Base-by-base conservation (phyloP, 345 rosid genomes). In the Salix brachista region DNA sequence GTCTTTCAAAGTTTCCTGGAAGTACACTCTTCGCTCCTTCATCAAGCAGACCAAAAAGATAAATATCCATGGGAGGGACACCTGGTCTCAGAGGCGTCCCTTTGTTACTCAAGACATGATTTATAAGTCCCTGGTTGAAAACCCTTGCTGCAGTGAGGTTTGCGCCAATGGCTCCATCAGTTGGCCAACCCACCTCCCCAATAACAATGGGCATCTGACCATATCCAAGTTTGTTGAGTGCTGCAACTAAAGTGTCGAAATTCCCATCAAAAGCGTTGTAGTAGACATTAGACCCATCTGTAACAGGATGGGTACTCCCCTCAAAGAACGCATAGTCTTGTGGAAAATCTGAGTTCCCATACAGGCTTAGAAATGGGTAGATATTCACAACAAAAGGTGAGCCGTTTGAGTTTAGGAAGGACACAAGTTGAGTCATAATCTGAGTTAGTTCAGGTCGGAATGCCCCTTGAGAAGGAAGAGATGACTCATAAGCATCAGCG, bases 181-280 rank as follows among this genome's bases (percentile, higher is more conserved):
- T 86, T 50, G 99, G 99, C 99, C 98, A 96, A 52, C 99, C 97
- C 28, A 93, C 87, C 91, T 96, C 98, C 69, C 99, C 99, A 69
- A 96, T 84, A 58, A 93, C 93, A 48, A 96, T 88, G 62, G 97
- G 96, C 94, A 91, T 91, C 79, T 93, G 97, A 74, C 90, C 90
- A 72, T 89, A 96, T 23, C 98, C 99, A 62, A 96, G 77, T 83
- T 86, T 96, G 68, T 82, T 83, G 60, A 96, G 96, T 18, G 99
- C 95, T 60, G 98, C 87, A 72, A 93, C 92, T 80, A 93, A 91
- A 48, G 99, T 93, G 85, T 93, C 99, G 48, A 77, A 89, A 77
- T 96, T 96, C 65, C 98, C 98, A 86, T 96, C 98, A 78, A 96
- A 93, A 9, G 98, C 98, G 83, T 93, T 96, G 65, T 82, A 74